Conservation (phyloP, 805 yeast species). For the Zygosaccharomyces lentus region DNA sequence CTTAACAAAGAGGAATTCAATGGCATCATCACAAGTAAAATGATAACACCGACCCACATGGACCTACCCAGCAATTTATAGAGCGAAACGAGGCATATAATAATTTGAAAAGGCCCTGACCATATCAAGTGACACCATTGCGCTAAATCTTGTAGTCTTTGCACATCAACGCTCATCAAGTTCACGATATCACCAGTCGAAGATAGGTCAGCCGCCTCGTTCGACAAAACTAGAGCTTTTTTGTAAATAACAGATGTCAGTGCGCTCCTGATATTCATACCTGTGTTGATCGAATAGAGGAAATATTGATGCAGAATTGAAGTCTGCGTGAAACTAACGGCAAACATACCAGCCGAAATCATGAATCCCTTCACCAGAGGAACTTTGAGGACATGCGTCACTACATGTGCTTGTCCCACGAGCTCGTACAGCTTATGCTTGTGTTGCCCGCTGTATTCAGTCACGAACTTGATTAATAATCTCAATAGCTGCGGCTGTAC, state of each 20-base stretch:
- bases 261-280: constrained; percentile 71
- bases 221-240: constrained; percentile 64
- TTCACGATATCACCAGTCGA: constrained; percentile 93
- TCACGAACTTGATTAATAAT: constrained; percentile 56
- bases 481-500: constrained; percentile 83
- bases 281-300: constrained; percentile 66
- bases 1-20: constrained; percentile 66
- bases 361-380: constrained; percentile 73
- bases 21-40: constrained; percentile 76
- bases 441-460: constrained; percentile 41
- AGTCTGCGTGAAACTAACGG: constrained; percentile 73
- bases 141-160: constrained; percentile 76
- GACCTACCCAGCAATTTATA: constrained; percentile 72
- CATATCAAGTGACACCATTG: constrained; percentile 76
- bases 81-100: constrained; percentile 67
- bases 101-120: constrained; percentile 91
- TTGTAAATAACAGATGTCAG: constrained; percentile 63
- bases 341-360: constrained; percentile 72
- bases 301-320: constrained; percentile 74
- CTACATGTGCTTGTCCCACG: constrained; percentile 1
- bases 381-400: constrained; percentile 36
- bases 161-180: constrained; percentile 90
- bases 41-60: constrained; percentile 94
- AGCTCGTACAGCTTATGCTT: constrained; percentile 3
- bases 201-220: constrained; percentile 64